These are phyloP conservation scores for Pythium inflatum DNA, from an alignment of 352 stramenopile species.

Conservation along the genomic window DNA sequence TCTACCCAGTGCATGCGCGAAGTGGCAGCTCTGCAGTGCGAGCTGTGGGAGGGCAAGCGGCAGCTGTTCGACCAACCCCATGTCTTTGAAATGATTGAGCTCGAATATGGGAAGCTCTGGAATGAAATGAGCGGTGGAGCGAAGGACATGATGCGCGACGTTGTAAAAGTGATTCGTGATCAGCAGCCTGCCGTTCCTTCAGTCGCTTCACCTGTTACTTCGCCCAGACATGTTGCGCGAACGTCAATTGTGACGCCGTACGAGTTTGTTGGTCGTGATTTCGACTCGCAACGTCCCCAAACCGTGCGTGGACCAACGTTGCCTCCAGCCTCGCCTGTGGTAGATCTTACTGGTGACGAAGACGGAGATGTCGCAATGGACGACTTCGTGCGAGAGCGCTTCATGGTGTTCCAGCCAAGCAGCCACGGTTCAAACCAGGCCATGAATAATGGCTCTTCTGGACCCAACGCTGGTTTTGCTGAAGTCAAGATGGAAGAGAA, in stretches of 20 bases:
- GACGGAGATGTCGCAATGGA: conserved; percentile 25
- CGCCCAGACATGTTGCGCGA: not conserved
- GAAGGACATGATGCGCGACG: conserved; percentile 47
- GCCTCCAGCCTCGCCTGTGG: conserved; percentile 12
- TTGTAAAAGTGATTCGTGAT: conserved; percentile 20
- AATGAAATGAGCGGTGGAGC: conserved; percentile 49
- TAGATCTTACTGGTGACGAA: conserved; percentile 25
- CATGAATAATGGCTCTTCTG: conserved; percentile 34
- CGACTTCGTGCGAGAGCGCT: conserved; percentile 5
- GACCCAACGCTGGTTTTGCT: not conserved
- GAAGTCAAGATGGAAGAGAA: conserved; percentile 16
- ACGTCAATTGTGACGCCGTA: conserved; percentile 14
- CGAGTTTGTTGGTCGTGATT: conserved; percentile 20
- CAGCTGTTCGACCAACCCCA: conserved; percentile 37
- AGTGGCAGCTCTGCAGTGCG: conserved; percentile 52
- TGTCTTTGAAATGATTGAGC: conserved; percentile 42
- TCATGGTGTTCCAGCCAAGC: conserved; percentile 44
- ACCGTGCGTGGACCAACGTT: conserved; percentile 6
- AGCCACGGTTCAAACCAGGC: conserved; percentile 40
- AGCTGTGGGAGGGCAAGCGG: conserved; percentile 57
- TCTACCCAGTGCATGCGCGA: conserved; percentile 62
- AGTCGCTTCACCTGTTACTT: not conserved
- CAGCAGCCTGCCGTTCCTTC: not conserved
- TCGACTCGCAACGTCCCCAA: not conserved
- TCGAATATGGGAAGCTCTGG: conserved; percentile 56